phyloP scores from a whole-genome alignment of 2,329 filamentous ascomycete genomes.

The Phialophora macrospora region DNA sequence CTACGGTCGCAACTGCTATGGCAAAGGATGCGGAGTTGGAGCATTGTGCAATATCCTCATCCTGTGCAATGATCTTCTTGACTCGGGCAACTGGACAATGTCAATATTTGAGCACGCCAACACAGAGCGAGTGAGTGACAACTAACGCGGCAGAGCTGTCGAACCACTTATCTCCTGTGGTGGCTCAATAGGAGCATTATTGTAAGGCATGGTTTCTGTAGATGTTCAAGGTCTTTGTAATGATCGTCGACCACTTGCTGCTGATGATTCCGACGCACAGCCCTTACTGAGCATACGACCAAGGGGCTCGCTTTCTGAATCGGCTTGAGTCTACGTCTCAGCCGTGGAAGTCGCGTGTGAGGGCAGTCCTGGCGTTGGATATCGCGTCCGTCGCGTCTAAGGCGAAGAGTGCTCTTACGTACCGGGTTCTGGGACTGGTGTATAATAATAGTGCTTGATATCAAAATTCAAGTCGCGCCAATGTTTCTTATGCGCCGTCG shows the following conservation, averaged over 20 bases:
- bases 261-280: not conserved
- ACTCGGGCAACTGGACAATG: slow-evolving; percentile 76
- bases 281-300: not conserved
- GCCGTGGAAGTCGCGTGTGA: not conserved
- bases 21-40: slow-evolving; percentile 94
- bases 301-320: not conserved
- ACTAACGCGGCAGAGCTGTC: slow-evolving; percentile 80
- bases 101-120: slow-evolving; percentile 27
- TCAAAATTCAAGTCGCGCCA: slow-evolving; percentile 4
- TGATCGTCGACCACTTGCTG: not conserved
- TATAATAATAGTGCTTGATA: not conserved
- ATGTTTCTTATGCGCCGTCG: slow-evolving; percentile 18
- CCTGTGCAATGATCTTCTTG: slow-evolving; percentile 90
- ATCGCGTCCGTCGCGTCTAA: not conserved
- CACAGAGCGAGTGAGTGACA: not conserved
- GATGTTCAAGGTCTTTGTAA: not conserved
- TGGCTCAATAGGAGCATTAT: slow-evolving; percentile 80
- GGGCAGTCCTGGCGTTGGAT: not conserved
- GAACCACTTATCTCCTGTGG: slow-evolving; percentile 82
- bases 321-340: not conserved
- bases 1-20: slow-evolving; percentile 84
- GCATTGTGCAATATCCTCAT: slow-evolving; percentile 82
- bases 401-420: not conserved
- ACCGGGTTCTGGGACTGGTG: not conserved
- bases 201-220: slow-evolving; percentile 74